Base-by-base conservation (phyloP, 2,329 filamentous ascomycete genomes). In the Amylocarpus encephaloides region DNA sequence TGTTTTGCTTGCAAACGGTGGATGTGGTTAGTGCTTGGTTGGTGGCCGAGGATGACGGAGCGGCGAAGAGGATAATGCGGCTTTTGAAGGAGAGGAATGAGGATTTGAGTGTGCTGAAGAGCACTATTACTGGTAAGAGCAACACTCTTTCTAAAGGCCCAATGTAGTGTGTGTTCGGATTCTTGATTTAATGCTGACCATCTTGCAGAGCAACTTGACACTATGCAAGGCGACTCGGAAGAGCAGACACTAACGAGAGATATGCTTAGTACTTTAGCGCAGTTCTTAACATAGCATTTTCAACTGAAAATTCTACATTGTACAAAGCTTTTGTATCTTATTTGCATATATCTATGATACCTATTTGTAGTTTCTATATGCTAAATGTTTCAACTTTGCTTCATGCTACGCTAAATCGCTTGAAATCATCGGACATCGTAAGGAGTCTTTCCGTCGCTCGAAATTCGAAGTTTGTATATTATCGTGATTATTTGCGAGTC, bases 11-110 rank as follows among this genome's bases (percentile, higher is more conserved):
- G 49, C 89, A 95, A 71, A 86, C 81, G 2, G 79, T 93, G 41
- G 92, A 97, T 70, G 78, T 90, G 0, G 80, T 93, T 29, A 69
- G 98, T 29, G 88, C 91, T 11, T 98, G 93, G 93, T 75, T 97
- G 30, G 77, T 89, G 6, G 93, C 91, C 0, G 93, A 98, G 69
- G 93, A 98, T 62, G 75, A 75, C 32, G 89, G 88, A 0, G 87
- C 88, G 1, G 80, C 76, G 60, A 73, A 70, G 49, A 85, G 76
- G 60, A 81, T 95, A 30, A 68, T 74, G 44, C 70, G 74, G 18
- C 68, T 86, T 3, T 70, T 96, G 36, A 80, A 77, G 1, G 84
- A 88, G 53, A 75, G 78, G 16, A 86, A 86, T 58, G 84, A 88
- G 63, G 72, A 74, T 6, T 64, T 95, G 15, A 71, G 65, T 3